A percentile compares a stretch with the other conserved stretches of the same genome.
Conservation (phyloP, 768 basidiomycete genomes). For the Lactifluus echinatus region DNA sequence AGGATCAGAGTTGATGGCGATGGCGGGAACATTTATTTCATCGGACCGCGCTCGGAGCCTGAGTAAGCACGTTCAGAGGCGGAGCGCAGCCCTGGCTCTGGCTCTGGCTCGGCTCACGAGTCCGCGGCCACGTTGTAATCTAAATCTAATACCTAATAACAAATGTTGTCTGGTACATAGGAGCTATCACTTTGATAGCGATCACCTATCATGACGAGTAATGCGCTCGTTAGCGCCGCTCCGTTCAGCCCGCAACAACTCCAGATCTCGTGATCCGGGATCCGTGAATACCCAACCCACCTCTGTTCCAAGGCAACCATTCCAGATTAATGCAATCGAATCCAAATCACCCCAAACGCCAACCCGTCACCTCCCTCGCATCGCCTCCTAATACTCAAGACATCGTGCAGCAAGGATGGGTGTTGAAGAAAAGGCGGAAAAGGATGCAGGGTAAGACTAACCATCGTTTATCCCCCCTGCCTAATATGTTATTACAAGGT, state of each 20-base stretch:
- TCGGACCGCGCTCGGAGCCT: background rate
- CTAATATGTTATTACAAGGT: conserved; percentile 39
- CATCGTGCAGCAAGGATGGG: conserved; percentile 62
- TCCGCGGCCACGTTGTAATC: no score
- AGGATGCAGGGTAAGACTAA: conserved; percentile 68
- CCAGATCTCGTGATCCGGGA: background rate
- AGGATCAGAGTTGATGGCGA: background rate
- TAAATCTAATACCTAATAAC: no score
- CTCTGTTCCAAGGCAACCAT: background rate
- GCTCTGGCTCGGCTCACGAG: no score
- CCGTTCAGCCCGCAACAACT: no score
- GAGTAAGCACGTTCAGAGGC: conserved; percentile 15
- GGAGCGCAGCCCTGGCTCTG: no score
- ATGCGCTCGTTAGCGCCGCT: background rate
- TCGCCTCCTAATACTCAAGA: conserved; percentile 1
- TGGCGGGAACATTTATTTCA: conserved; percentile 4
- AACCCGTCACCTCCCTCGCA: background rate
- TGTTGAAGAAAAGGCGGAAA: conserved; percentile 80
- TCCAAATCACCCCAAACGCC: background rate
- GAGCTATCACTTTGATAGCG: no score
- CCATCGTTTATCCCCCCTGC: background rate
- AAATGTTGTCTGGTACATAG: background rate
- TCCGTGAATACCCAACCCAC: no score
- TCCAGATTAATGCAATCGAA: background rate
- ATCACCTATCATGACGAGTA: background rate